Percentiles rank a stretch among this genome's conserved stretches.
Conservation (phyloP, 2,329 filamentous ascomycete species). For the Pyrenophora teres region DNA sequence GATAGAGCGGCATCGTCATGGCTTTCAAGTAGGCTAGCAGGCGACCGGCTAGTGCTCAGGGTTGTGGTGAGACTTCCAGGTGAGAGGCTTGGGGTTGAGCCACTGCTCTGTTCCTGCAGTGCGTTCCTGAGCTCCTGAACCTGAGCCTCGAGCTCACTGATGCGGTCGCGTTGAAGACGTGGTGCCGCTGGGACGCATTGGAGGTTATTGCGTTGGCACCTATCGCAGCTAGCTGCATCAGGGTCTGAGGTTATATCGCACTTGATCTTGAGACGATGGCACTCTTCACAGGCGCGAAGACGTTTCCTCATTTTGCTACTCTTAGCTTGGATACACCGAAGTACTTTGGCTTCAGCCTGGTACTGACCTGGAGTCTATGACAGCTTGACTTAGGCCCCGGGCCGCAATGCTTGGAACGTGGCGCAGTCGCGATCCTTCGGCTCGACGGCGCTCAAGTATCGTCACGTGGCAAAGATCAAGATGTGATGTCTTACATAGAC, state of each 20-base stretch:
- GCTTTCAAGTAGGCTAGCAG: constrained; percentile 17
- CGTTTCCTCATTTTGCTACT: constrained; percentile 27
- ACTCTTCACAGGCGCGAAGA: constrained; percentile 35
- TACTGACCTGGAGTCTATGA: constrained; percentile 4
- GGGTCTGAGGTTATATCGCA: constrained; percentile 28
- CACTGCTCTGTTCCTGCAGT: constrained; percentile 16
- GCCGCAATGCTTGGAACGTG: constrained; percentile 4
- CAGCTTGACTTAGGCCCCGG: constrained; percentile 2
- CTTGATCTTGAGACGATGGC: constrained; percentile 39
- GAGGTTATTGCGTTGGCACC: constrained; percentile 31
- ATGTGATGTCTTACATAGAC: too few species aligned
- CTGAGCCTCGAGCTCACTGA: constrained; percentile 33
- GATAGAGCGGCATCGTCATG: constrained; percentile 23
- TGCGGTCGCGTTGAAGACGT: constrained; percentile 35
- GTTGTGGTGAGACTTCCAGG: constrained; percentile 11
- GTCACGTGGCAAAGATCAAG: too few species aligned
- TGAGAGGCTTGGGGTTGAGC: constrained; percentile 22
- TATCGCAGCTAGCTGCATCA: constrained; percentile 23
- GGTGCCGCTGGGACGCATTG: constrained; percentile 32
- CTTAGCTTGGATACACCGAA: neutral
- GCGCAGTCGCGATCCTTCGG: neutral
- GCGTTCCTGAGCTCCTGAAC: constrained; percentile 24
- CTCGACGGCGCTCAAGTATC: too few species aligned
- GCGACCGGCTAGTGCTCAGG: constrained; percentile 2
- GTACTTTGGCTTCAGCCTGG: neutral